Conservation (phyloP, 208 protist species). For the Crithidia brevicula region DNA sequence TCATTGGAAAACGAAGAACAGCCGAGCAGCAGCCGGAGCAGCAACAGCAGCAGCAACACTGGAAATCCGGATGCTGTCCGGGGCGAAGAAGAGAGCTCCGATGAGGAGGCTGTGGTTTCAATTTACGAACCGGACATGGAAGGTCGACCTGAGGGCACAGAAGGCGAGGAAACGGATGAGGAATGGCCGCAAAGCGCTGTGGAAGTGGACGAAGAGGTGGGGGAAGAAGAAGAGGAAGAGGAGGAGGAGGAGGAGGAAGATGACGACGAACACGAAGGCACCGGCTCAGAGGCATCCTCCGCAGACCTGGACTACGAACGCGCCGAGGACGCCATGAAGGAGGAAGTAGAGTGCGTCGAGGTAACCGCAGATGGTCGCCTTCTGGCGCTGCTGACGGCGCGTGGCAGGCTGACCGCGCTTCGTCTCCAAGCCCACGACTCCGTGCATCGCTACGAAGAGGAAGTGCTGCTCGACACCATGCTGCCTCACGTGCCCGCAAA, state of each 20-base stretch:
- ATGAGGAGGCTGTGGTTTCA: not conserved
- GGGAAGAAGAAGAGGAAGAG: constrained; percentile 18
- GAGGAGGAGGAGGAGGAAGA: constrained; percentile 16
- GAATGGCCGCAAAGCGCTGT: constrained; percentile 12
- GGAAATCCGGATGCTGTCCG: not conserved
- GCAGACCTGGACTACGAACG: constrained; percentile 55
- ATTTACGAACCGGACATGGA: not conserved
- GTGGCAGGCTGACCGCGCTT: constrained; percentile 63
- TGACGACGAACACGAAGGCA: constrained; percentile 31
- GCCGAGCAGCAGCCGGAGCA: not conserved
- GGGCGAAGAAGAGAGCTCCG: constrained; percentile 9
- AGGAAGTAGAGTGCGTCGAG: constrained; percentile 76
- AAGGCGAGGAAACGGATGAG: constrained; percentile 3
- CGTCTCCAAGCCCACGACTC: constrained; percentile 36
- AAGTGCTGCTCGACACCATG: constrained; percentile 47
- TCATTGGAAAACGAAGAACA: constrained; percentile 8
- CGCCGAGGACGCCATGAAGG: constrained; percentile 44
- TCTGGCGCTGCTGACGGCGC: constrained; percentile 73
- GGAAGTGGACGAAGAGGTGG: constrained; percentile 2
- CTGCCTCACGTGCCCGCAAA: constrained; percentile 31
- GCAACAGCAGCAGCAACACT: not conserved
- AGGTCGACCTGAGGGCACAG: not conserved
- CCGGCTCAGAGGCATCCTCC: constrained; percentile 33
- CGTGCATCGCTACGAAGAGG: constrained; percentile 39
- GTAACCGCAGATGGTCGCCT: constrained; percentile 58